Evolutionary conservation across 202 grass and related monocot genomes (phyloP).

Genomic region (Hordeum pubiflorum): DNA sequence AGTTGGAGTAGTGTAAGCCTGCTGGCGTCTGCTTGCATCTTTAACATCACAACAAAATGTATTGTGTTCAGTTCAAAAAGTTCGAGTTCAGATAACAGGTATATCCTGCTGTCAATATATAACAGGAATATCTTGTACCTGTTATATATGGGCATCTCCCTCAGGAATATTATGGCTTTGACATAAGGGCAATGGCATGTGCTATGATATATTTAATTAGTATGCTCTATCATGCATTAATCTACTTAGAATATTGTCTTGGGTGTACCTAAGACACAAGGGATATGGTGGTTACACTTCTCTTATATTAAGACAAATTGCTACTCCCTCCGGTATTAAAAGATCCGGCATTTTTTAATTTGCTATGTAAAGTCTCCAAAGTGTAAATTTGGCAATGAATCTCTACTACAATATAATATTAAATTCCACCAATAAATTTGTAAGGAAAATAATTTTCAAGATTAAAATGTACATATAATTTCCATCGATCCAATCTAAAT

Average conservation of each 20-base stretch:
- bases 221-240: background rate
- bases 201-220: background rate
- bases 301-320: background rate
- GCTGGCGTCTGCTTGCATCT: background rate
- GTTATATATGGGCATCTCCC: background rate
- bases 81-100: background rate
- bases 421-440: no score
- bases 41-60: background rate
- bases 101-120: background rate
- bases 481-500: background rate
- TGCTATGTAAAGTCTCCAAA: background rate
- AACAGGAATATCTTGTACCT: background rate
- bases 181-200: background rate
- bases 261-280: background rate
- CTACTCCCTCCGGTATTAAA: background rate
- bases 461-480: background rate
- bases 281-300: background rate
- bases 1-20: background rate
- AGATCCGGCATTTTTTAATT: background rate
- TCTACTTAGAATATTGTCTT: background rate
- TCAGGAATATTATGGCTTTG: no score
- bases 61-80: background rate
- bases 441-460: background rate
- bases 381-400: background rate
- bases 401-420: no score